Percentiles rank a stretch among this genome's conserved stretches.
phyloP scores from a whole-genome alignment of 2,329 filamentous ascomycete genomes.

The Aureobasidium sp. region DNA sequence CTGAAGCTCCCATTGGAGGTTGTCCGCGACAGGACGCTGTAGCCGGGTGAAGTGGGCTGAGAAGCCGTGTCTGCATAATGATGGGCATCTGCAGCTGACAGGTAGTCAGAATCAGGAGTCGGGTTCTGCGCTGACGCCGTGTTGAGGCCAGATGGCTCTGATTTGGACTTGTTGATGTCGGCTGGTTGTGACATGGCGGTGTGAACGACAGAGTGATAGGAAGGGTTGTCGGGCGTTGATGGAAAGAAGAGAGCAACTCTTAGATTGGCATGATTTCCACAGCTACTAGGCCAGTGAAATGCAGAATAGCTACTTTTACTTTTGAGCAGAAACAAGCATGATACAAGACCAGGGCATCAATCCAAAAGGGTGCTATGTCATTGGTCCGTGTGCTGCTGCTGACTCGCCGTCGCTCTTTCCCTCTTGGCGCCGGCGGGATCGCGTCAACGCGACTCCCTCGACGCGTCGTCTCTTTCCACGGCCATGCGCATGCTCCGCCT shows the following conservation, averaged over 20 bases:
- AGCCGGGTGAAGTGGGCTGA: conserved; percentile 40
- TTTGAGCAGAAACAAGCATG: neutral
- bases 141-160: conserved; percentile 17
- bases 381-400: conserved; percentile 6
- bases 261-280: neutral
- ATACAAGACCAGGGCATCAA: conserved; percentile 6
- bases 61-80: conserved; percentile 15
- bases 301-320: too few relatives aligned
- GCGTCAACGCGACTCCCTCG: neutral
- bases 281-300: neutral
- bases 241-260: neutral
- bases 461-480: conserved; percentile 10
- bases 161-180: conserved; percentile 19
- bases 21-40: conserved; percentile 57
- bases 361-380: conserved; percentile 7
- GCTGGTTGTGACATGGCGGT: conserved; percentile 21
- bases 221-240: neutral
- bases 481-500: too few relatives aligned
- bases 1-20: conserved; percentile 17
- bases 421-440: neutral
- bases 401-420: too few relatives aligned
- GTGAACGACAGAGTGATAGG: neutral
- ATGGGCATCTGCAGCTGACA: conserved; percentile 34
- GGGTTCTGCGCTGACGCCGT: neutral
- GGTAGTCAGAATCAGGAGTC: conserved; percentile 24